Conservation (phyloP, 208 protist genomes). For the Crithidia thermophila region DNA sequence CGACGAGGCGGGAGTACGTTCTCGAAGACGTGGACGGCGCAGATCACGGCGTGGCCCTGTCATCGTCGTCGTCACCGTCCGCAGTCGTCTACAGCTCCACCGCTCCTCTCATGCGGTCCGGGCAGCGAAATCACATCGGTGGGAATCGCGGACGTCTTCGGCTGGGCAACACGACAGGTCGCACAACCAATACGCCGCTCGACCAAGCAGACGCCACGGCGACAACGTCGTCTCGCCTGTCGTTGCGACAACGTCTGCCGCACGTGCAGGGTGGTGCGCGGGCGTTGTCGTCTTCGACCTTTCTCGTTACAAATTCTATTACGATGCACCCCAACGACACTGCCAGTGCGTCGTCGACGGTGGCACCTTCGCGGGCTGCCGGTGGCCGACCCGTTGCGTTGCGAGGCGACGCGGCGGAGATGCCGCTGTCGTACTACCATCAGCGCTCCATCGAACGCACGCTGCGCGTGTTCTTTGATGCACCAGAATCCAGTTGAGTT, state of each 20-base stretch:
- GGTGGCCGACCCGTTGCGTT: background rate
- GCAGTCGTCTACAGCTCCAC: background rate
- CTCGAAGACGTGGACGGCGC: background rate
- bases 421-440: conserved; percentile 31
- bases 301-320: conserved; percentile 18
- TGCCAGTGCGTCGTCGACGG: background rate
- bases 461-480: conserved; percentile 39
- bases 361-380: conserved; percentile 4
- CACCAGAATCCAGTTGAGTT: background rate
- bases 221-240: background rate
- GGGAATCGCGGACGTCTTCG: too few species aligned
- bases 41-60: background rate
- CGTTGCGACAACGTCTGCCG: background rate
- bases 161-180: background rate
- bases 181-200: background rate
- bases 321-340: background rate
- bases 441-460: conserved; percentile 38
- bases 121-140: background rate
- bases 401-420: conserved; percentile 6
- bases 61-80: background rate
- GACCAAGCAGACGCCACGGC: background rate
- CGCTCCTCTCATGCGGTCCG: background rate
- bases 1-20: background rate
- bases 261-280: background rate
- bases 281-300: background rate